phyloP scores from a whole-genome alignment of 306 rosid genomes.

The Psophocarpus tetragonolobus region DNA sequence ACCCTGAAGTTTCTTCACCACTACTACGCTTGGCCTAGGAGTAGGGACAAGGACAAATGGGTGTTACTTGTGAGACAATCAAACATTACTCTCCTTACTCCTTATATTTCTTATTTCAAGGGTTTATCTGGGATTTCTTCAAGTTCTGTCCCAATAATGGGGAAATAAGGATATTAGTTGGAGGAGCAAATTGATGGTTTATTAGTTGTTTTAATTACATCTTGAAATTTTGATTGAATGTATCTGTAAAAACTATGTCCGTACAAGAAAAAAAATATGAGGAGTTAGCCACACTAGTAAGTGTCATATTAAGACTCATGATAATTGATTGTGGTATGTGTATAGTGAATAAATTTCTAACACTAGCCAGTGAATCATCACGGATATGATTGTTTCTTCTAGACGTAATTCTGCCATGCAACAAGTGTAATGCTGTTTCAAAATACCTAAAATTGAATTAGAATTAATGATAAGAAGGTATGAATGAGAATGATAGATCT shows the following conservation, averaged over 20 bases:
- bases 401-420: background rate
- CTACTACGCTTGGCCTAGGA: no score
- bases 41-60: no score
- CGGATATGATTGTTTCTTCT: background rate
- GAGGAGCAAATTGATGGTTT: background rate
- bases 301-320: background rate
- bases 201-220: background rate
- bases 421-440: background rate
- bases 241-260: background rate
- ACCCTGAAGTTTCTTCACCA: no score
- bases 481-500: background rate
- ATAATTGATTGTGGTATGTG: background rate
- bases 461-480: background rate
- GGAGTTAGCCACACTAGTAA: background rate
- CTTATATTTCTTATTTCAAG: no score
- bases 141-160: no score
- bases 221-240: background rate
- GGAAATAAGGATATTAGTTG: no score
- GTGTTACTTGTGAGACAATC: no score
- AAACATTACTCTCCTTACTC: no score
- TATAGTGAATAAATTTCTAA: background rate
- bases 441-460: background rate
- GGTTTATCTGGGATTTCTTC: no score
- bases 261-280: background rate
- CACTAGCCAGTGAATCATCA: background rate